These are phyloP conservation scores for Fusarium oxysporum DNA, from an alignment of 2,329 filamentous ascomycete species.

Conservation along the genomic window DNA sequence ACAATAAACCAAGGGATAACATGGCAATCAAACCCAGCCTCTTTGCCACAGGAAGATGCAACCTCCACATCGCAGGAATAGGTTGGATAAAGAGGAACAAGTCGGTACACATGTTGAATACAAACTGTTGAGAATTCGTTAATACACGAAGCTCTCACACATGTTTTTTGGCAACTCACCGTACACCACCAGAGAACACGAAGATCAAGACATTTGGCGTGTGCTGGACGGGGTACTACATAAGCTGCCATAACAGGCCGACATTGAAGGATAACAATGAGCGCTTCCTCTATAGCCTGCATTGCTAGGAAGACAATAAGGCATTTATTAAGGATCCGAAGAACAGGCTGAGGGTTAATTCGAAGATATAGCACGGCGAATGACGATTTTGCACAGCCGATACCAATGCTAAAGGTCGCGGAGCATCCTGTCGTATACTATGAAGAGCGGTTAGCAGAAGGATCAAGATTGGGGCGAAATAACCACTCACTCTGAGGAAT, in stretches of 20 bases:
- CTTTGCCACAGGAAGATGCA: slow-evolving; percentile 49
- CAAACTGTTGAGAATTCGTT: slow-evolving; percentile 30
- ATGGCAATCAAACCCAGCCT: slow-evolving; percentile 45
- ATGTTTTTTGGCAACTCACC: slow-evolving; percentile 31
- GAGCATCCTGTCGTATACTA: slow-evolving; percentile 43
- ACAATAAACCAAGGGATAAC: slow-evolving; percentile 47
- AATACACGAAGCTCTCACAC: background rate
- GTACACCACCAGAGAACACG: slow-evolving; percentile 49
- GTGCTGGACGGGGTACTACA: slow-evolving; percentile 23
- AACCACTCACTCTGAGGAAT: slow-evolving; percentile 16
- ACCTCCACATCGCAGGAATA: slow-evolving; percentile 52
- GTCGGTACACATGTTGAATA: slow-evolving; percentile 53
- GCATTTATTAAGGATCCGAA: slow-evolving; percentile 46
- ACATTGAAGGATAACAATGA: slow-evolving; percentile 47
- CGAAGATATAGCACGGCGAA: slow-evolving; percentile 50
- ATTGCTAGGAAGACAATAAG: slow-evolving; percentile 45
- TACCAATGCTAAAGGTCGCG: slow-evolving; percentile 46
- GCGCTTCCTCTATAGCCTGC: slow-evolving; percentile 48
- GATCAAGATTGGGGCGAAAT: background rate
- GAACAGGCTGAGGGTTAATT: slow-evolving; percentile 43
- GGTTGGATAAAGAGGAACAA: slow-evolving; percentile 53
- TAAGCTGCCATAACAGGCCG: slow-evolving; percentile 46
- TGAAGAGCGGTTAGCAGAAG: background rate
- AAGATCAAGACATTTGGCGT: slow-evolving; percentile 45
- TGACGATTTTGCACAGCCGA: slow-evolving; percentile 48